phyloP scores from a whole-genome alignment of 192 early-diverging fungal genomes.

The Phlyctochytrium arcticum region DNA sequence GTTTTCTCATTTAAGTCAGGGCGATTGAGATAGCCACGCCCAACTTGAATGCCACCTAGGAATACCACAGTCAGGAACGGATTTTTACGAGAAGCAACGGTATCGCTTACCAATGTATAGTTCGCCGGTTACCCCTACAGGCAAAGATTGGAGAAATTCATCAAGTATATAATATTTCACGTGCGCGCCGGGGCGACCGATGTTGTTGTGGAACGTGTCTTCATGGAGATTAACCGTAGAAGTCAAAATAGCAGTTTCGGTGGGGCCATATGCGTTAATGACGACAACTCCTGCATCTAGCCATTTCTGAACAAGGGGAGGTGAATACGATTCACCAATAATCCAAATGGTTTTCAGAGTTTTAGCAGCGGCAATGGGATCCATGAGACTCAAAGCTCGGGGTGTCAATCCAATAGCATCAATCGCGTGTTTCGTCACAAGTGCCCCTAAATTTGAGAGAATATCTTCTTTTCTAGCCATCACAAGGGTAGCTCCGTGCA shows the following conservation, averaged over 20 bases:
- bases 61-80: no score
- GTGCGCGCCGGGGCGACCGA: neutral
- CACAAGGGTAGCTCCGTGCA: slow-evolving; percentile 4
- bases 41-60: slow-evolving; percentile 13
- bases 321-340: slow-evolving; percentile 13
- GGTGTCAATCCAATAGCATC: neutral
- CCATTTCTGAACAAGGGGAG: slow-evolving; percentile 25
- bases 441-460: neutral
- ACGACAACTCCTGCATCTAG: neutral
- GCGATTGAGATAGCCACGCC: neutral
- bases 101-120: neutral
- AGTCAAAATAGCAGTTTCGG: neutral
- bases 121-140: neutral
- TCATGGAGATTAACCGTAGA: no score
- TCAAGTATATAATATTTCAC: neutral
- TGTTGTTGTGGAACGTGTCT: no score
- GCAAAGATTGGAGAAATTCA: neutral
- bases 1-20: neutral
- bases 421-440: neutral
- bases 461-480: neutral
- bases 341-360: slow-evolving; percentile 17
- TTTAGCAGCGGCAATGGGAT: slow-evolving; percentile 1
- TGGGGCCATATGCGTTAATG: slow-evolving; percentile 1
- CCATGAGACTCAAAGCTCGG: neutral
- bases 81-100: neutral